phyloP scores from a whole-genome alignment of 306 rosid genomes.

The cucumber (Cucumis sativus) region DNA sequence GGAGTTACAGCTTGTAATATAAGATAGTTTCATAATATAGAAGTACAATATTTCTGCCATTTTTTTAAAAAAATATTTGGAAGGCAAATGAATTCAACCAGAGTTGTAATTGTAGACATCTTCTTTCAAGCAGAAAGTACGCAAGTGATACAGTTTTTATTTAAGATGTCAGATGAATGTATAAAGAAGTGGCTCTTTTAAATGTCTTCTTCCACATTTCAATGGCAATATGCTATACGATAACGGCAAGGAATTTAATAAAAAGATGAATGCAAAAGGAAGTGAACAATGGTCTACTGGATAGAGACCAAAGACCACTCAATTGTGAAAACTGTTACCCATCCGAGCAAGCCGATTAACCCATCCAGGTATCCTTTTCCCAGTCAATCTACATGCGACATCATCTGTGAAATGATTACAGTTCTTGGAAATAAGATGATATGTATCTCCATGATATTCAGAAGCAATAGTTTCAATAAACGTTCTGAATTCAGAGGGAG shows the following conservation, averaged over 20 bases:
- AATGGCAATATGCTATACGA: neutral
- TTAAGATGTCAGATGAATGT: neutral
- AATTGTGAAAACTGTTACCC: conserved; percentile 32
- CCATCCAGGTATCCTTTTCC: conserved; percentile 82
- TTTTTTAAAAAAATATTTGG: neutral
- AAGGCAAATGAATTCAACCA: neutral
- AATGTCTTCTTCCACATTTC: neutral
- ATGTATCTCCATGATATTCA: conserved; percentile 90
- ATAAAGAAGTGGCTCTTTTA: neutral
- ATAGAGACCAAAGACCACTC: neutral
- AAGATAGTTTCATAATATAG: neutral
- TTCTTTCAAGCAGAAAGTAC: neutral
- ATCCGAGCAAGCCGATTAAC: conserved; percentile 92
- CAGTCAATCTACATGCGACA: conserved; percentile 48
- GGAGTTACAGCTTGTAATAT: neutral
- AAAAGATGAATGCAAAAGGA: neutral
- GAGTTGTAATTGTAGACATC: neutral
- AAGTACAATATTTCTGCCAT: neutral
- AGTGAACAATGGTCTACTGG: neutral
- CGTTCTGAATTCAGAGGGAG: conserved; percentile 45
- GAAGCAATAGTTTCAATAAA: conserved; percentile 66
- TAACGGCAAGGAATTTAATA: neutral
- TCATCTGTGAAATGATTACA: conserved; percentile 94
- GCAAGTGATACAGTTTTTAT: neutral
- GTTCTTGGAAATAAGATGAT: conserved; percentile 88